Conservation (phyloP, 2,329 filamentous ascomycete genomes). For the Penicillium hordei region DNA sequence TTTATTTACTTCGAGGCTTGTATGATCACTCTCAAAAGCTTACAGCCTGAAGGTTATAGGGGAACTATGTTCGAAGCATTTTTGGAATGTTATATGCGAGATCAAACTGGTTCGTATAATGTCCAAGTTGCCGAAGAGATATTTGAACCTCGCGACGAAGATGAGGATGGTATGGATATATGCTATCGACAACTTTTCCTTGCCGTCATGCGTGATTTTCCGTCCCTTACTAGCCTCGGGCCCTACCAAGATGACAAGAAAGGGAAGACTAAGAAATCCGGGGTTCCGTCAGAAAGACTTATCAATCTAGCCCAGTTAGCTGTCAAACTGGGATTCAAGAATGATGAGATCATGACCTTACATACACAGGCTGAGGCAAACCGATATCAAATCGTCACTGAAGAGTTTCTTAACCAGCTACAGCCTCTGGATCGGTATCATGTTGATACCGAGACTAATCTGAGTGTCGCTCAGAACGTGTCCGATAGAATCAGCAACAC, state of each 20-base stretch:
- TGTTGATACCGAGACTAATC: neutral
- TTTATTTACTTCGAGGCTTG: slow-evolving; percentile 10
- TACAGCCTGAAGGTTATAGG: neutral
- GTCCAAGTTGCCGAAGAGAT: neutral
- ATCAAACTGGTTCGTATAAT: neutral
- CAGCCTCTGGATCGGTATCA: slow-evolving; percentile 5
- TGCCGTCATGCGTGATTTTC: slow-evolving; percentile 4
- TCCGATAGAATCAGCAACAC: neutral
- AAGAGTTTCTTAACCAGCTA: slow-evolving; percentile 7
- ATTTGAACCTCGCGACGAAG: neutral
- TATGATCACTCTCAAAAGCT: slow-evolving; percentile 4
- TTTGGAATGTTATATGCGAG: neutral
- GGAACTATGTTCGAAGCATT: slow-evolving; percentile 1
- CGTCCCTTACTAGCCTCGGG: neutral
- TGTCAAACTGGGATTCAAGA: slow-evolving; percentile 3
- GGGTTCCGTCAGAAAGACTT: slow-evolving; percentile 5
- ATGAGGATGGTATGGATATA: neutral
- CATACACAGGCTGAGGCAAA: neutral
- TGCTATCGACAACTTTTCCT: slow-evolving; percentile 10
- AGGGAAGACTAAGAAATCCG: neutral
- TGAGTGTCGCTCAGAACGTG: neutral
- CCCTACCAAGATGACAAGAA: slow-evolving; percentile 6
- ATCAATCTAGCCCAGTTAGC: slow-evolving; percentile 6
- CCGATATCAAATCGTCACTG: slow-evolving; percentile 1
- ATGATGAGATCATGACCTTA: neutral